Evolutionary conservation across 441 rosid species (phyloP).

Genomic region (Omphalea diandra): DNA sequence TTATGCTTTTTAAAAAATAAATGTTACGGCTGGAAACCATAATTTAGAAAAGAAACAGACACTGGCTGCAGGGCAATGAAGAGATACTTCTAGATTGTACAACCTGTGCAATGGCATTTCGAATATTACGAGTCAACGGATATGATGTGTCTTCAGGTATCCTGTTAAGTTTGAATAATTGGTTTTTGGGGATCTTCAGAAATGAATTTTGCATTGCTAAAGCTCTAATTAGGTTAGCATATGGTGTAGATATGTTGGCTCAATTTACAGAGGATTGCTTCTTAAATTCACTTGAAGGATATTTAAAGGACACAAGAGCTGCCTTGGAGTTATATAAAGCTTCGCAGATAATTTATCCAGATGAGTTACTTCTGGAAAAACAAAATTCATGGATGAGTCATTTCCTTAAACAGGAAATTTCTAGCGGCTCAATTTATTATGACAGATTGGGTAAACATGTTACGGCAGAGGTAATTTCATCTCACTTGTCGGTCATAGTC

Average conservation of each 20-base stretch:
- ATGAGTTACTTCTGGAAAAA: slow-evolving; percentile 47
- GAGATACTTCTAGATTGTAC: slow-evolving; percentile 52
- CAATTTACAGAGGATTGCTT: slow-evolving; percentile 50
- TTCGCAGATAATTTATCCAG: slow-evolving; percentile 52
- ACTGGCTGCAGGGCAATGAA: slow-evolving; percentile 71
- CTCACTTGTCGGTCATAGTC: slow-evolving; percentile 5
- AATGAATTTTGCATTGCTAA: neutral
- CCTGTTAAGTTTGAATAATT: slow-evolving; percentile 6
- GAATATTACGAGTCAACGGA: slow-evolving; percentile 47
- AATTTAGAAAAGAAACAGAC: slow-evolving; percentile 45
- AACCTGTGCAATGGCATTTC: slow-evolving; percentile 61
- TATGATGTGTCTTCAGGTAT: slow-evolving; percentile 75
- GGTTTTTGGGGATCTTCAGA: slow-evolving; percentile 12
- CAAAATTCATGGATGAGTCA: slow-evolving; percentile 50
- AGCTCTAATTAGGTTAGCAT: neutral
- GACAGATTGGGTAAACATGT: slow-evolving; percentile 29
- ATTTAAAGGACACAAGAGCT: slow-evolving; percentile 43
- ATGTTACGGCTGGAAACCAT: slow-evolving; percentile 16
- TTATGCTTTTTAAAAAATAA: neutral
- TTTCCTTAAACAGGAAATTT: slow-evolving; percentile 47
- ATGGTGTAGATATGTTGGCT: slow-evolving; percentile 48
- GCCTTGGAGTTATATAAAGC: slow-evolving; percentile 67
- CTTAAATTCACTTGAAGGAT: slow-evolving; percentile 54
- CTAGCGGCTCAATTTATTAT: slow-evolving; percentile 30
- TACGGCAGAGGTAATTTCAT: slow-evolving; percentile 40